Evolutionary conservation across 2,329 filamentous ascomycete genomes (phyloP).

Genomic region (Ramularia endophylla): DNA sequence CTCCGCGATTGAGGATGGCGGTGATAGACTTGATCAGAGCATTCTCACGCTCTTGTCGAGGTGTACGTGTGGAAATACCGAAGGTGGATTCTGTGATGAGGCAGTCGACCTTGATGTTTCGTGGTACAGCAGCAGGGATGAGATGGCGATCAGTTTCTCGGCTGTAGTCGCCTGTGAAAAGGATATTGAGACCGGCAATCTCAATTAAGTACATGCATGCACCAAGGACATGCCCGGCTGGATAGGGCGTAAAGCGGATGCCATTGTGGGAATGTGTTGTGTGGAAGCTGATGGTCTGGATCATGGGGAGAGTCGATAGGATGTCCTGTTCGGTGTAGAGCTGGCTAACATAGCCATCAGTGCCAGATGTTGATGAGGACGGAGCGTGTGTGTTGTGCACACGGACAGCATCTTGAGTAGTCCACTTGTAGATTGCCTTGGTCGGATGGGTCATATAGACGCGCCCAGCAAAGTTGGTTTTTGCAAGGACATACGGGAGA

Average conservation of each 20-base stretch:
- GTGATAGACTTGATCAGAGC: constrained; percentile 96
- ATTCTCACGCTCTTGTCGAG: constrained; percentile 82
- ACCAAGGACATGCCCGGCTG: constrained; percentile 94
- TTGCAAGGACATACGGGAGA: constrained; percentile 93
- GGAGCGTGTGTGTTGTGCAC: constrained; percentile 52
- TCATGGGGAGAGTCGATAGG: constrained; percentile 83
- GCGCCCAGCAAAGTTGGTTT: constrained; percentile 93
- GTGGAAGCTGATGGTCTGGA: constrained; percentile 97
- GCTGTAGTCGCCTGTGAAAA: constrained; percentile 98
- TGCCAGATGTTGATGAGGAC: constrained; percentile 22
- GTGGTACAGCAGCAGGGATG: constrained; percentile 85
- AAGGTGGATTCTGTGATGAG: constrained; percentile 98
- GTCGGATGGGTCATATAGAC: constrained; percentile 99
- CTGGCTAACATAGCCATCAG: constrained; percentile 48
- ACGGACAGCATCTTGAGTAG: constrained; percentile 93
- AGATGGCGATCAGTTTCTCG: constrained; percentile 92
- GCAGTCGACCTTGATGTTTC: constrained; percentile 86
- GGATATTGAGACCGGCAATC: constrained; percentile 91
- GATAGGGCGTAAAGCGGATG: constrained; percentile 93
- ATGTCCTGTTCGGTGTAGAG: constrained; percentile 96
- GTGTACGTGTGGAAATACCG: constrained; percentile 88
- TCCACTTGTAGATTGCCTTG: constrained; percentile 99
- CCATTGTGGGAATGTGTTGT: constrained; percentile 96
- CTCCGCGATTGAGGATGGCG: constrained; percentile 80
- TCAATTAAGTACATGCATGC: constrained; percentile 98